Base-by-base conservation (phyloP, 805 yeast species). In the Schwanniomyces sp. region DNA sequence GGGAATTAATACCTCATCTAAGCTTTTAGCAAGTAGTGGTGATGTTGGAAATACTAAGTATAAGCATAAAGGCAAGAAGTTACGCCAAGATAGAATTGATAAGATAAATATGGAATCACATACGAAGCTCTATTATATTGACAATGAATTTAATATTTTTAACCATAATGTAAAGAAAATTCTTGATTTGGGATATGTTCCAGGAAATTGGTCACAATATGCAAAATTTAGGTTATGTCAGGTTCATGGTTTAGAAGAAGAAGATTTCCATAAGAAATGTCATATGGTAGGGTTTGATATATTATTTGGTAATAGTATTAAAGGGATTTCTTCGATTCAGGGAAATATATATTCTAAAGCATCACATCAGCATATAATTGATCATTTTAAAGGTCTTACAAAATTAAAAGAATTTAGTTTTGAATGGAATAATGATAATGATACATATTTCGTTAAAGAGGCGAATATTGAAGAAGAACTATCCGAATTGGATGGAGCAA, bases 271-370 rank as follows among this genome's bases (percentile, higher is more conserved):
- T 42, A 44, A 52, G 24, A 66, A 59, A 32, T 72, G 76, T 52
- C 64, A 65, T 32, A 53, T 73, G 5, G 42, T 72, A 24, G 77
- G 76, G 26, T 58, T 69, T 46, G 78, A 94, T 66, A 74, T 94
- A 29, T 72, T 92, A 17, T 86, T 88, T 7, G 80, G 84, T 44
- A 75, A 78, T 14, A 97, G 97, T 0, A 96, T 97, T 0, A 58
- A 61, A 3, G 97, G 97, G 1, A 88, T 86, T 0, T 78, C 86
- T 7, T 70, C 91, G 0, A 76, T 91, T 44, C 98, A 94, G 61
- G 98, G 96, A 0, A 89, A 91, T 59, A 86, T 92, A n/a, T 71
- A 88, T 36, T 81, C 89, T 30, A 75, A 75, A 53, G 64, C 64
- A 37, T 48, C 69, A 5, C 72, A 65, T 10, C 38, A 52, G 3